A percentile compares a stretch with the other conserved stretches of the same genome.
These are phyloP conservation scores for Trametes elegans DNA, from an alignment of 768 basidiomycete genomes.

Conservation along the genomic window DNA sequence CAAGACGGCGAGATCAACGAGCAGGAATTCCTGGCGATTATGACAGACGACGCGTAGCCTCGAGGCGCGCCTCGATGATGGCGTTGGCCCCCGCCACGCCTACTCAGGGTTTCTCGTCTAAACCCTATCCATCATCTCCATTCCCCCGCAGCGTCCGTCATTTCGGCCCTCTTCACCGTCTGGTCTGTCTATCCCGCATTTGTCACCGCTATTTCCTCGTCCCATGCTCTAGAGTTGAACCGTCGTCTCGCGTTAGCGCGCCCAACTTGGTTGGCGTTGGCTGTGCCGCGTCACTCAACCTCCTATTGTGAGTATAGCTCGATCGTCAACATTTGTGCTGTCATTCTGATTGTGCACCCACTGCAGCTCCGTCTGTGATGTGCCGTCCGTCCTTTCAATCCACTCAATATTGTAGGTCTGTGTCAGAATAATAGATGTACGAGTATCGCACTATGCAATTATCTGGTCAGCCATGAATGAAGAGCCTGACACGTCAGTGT, in stretches of 20 bases:
- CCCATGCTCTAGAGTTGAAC: neutral
- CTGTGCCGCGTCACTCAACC: neutral
- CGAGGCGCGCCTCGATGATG: conserved; percentile 2
- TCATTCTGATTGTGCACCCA: conserved; percentile 1
- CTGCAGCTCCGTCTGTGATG: neutral
- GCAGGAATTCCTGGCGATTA: conserved; percentile 94
- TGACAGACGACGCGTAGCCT: conserved; percentile 83
- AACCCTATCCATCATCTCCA: conserved; percentile 1
- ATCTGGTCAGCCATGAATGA: neutral
- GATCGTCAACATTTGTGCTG: neutral
- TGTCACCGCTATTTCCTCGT: neutral
- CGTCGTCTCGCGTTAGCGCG: neutral
- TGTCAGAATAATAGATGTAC: conserved; percentile 13
- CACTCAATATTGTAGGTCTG: conserved; percentile 4
- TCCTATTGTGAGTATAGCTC: conserved; percentile 2
- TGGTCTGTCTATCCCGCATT: neutral
- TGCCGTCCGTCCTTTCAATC: neutral
- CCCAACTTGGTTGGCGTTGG: neutral
- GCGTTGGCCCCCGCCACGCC: conserved; percentile 13
- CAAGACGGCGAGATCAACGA: conserved; percentile 97
- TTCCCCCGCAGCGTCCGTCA: neutral
- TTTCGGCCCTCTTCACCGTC: neutral
- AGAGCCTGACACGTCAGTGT: no score
- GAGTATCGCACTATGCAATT: conserved; percentile 5
- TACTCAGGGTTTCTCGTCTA: conserved; percentile 1